phyloP scores from a whole-genome alignment of 441 rosid genomes.

The Aquilaria agallochum region DNA sequence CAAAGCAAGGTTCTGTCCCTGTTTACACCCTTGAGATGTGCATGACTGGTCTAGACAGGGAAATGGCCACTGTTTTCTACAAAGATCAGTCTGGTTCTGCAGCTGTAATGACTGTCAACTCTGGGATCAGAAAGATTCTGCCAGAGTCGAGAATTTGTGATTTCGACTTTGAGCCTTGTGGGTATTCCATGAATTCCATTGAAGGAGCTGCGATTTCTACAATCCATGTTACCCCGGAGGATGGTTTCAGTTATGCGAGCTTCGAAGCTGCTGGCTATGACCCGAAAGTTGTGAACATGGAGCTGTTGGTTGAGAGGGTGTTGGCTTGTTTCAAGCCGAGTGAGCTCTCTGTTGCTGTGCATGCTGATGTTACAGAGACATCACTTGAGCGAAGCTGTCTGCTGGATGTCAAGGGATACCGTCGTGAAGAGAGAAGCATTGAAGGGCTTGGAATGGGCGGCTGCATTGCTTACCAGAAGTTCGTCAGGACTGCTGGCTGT shows the following conservation, averaged over 20 bases:
- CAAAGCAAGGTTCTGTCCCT: slow-evolving; percentile 18
- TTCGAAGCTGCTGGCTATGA: slow-evolving; percentile 70
- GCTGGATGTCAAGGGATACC: slow-evolving; percentile 49
- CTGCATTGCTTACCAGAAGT: slow-evolving; percentile 56
- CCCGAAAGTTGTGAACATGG: slow-evolving; percentile 26
- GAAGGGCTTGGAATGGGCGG: slow-evolving; percentile 63
- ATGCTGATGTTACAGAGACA: slow-evolving; percentile 28
- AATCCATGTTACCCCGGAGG: slow-evolving; percentile 80
- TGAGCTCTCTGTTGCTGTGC: slow-evolving; percentile 63
- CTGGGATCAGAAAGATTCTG: slow-evolving; percentile 76
- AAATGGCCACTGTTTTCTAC: slow-evolving; percentile 57
- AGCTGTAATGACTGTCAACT: slow-evolving; percentile 48
- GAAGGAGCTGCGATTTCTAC: slow-evolving; percentile 75
- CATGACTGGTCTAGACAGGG: slow-evolving; percentile 66
- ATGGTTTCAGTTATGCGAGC: slow-evolving; percentile 87
- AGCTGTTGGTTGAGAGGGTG: slow-evolving; percentile 50
- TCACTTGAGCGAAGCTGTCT: slow-evolving; percentile 23
- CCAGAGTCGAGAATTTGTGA: slow-evolving; percentile 66
- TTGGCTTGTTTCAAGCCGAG: slow-evolving; percentile 60
- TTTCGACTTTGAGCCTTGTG: slow-evolving; percentile 79
- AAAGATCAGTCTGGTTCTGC: slow-evolving; percentile 46
- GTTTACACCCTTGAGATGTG: slow-evolving; percentile 82
- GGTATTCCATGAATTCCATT: slow-evolving; percentile 80
- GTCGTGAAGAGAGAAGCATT: slow-evolving; percentile 40
- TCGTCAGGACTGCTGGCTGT: slow-evolving; percentile 21